phyloP scores from a whole-genome alignment of 352 stramenopile species.

The Phytophthora podocarpi region DNA sequence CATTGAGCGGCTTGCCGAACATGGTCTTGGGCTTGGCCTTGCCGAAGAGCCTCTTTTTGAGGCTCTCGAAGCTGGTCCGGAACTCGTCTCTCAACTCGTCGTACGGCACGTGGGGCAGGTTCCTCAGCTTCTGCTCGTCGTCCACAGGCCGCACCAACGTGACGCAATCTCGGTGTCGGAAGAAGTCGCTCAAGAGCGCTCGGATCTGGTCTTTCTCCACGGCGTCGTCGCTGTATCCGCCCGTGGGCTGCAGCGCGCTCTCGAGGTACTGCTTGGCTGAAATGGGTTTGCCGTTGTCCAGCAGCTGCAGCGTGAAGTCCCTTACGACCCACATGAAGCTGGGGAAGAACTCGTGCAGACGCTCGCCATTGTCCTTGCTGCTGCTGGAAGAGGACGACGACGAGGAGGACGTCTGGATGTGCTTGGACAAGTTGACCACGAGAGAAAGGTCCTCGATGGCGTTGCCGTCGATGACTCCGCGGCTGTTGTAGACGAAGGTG shows the following conservation, averaged over 20 bases:
- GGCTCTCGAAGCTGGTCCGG: slow-evolving; percentile 65
- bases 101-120: slow-evolving; percentile 71
- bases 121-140: slow-evolving; percentile 83
- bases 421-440: slow-evolving; percentile 91
- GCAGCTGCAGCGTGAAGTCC: slow-evolving; percentile 89
- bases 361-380: slow-evolving; percentile 39
- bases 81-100: slow-evolving; percentile 86
- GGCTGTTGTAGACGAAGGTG: slow-evolving; percentile 92
- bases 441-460: slow-evolving; percentile 91
- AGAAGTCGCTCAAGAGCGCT: slow-evolving; percentile 78
- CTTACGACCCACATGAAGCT: slow-evolving; percentile 91
- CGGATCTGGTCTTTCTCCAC: slow-evolving; percentile 86
- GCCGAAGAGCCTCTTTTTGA: slow-evolving; percentile 75
- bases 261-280: slow-evolving; percentile 90
- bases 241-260: slow-evolving; percentile 82
- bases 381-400: too few species aligned
- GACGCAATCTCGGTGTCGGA: slow-evolving; percentile 88
- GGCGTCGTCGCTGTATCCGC: slow-evolving; percentile 79
- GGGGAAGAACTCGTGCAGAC: slow-evolving; percentile 86
- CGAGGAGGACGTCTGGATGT: slow-evolving; percentile 77
- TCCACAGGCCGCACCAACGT: slow-evolving; percentile 89
- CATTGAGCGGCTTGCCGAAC: slow-evolving; percentile 85
- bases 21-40: slow-evolving; percentile 86
- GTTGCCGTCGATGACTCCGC: slow-evolving; percentile 89
- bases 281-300: slow-evolving; percentile 88